These are phyloP conservation scores for Noccaea caerulescens DNA, from an alignment of 345 rosid species.

Conservation along the genomic window DNA sequence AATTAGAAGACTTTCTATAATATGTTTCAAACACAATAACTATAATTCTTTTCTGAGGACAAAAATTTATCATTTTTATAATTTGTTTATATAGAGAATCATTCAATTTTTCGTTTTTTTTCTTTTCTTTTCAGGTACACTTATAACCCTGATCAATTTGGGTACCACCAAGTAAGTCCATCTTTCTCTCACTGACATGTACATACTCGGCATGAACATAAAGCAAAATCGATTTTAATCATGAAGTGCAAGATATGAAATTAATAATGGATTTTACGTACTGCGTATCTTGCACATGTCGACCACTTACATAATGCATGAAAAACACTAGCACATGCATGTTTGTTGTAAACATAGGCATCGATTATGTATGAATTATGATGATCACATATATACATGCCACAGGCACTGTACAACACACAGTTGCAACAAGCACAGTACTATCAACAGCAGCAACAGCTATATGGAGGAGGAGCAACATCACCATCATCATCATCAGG, in stretches of 20 bases:
- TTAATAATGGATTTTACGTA: conserved; percentile 39
- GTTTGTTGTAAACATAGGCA: conserved; percentile 21
- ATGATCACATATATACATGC: conserved; percentile 13
- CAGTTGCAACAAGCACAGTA: conserved; percentile 69
- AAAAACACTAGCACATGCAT: conserved; percentile 41
- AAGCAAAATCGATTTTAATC: conserved; percentile 30
- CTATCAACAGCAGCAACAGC: conserved; percentile 55
- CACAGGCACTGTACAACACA: conserved; percentile 61
- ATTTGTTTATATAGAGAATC: not conserved
- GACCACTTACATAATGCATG: conserved; percentile 41
- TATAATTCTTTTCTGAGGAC: not conserved
- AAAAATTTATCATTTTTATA: not conserved
- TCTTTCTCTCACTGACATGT: conserved; percentile 22
- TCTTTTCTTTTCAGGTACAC: conserved; percentile 56
- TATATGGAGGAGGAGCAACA: conserved; percentile 50
- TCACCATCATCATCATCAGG: conserved; percentile 51
- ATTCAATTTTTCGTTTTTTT: conserved; percentile 39
- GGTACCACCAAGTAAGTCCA: conserved; percentile 69
- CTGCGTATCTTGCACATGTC: conserved; percentile 37
- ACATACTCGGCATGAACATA: conserved; percentile 19
- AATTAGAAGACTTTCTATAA: not conserved
- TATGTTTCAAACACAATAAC: not conserved
- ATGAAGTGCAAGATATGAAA: conserved; percentile 28
- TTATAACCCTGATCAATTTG: conserved; percentile 65
- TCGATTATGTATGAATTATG: conserved; percentile 14